A percentile compares a stretch with the other conserved stretches of the same genome.
phyloP scores from a whole-genome alignment of 2,329 filamentous ascomycete species.

The Fusarium keratoplasticum region DNA sequence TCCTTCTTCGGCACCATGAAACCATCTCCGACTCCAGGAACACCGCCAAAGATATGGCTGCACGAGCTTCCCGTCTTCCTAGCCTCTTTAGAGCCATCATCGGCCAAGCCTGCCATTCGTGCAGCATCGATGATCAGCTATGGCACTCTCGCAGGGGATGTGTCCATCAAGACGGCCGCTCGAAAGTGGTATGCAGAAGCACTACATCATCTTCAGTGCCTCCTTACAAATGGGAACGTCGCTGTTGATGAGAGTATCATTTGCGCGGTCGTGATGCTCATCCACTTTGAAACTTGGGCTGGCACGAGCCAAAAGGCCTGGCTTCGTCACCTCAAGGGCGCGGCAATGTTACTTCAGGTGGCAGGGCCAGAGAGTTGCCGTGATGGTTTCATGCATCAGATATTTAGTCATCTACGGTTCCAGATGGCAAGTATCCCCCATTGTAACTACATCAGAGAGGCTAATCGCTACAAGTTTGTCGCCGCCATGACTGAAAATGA shows the following conservation, averaged over 20 bases:
- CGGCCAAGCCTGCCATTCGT: constrained; percentile 14
- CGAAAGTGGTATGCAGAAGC: constrained; percentile 16
- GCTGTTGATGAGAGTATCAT: constrained; percentile 1
- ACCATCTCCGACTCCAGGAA: neutral
- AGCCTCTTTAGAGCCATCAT: neutral
- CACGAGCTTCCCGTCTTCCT: constrained; percentile 14
- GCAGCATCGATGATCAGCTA: constrained; percentile 22
- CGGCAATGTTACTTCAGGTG: neutral
- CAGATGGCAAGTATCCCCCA: constrained; percentile 1
- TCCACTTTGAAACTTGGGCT: constrained; percentile 21
- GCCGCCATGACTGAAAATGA: constrained; percentile 18
- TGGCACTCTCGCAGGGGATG: constrained; percentile 11
- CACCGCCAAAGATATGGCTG: constrained; percentile 10
- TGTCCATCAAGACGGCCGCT: constrained; percentile 5
- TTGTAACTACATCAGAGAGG: neutral
- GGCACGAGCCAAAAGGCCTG: constrained; percentile 16
- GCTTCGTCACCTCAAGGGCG: constrained; percentile 20
- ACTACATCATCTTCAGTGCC: constrained; percentile 1
- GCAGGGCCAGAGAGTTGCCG: constrained; percentile 9
- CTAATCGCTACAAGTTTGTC: neutral
- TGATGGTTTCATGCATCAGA: constrained; percentile 15
- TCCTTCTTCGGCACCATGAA: constrained; percentile 21
- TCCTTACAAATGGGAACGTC: neutral
- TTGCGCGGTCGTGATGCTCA: constrained; percentile 5
- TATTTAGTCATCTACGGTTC: constrained; percentile 21